Evolutionary conservation across 176 grass and related monocot species (phyloP).

Genomic region (Triticum monococcum): DNA sequence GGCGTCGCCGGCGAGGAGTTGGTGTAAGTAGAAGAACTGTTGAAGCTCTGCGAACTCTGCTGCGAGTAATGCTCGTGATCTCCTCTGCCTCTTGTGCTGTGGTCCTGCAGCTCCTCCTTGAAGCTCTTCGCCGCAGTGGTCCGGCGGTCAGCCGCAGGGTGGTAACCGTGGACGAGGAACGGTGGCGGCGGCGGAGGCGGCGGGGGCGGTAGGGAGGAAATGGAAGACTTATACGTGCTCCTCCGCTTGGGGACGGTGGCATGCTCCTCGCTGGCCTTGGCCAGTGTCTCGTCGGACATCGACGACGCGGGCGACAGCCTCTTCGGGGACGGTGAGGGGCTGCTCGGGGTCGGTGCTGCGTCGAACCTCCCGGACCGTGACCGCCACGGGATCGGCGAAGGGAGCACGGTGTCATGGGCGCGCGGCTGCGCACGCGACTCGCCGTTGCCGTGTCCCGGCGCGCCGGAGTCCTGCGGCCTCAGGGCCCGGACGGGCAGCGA

Average conservation of each 20-base stretch:
- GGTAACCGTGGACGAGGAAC: conserved; percentile 55
- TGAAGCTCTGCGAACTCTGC: neutral
- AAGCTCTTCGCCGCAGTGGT: conserved; percentile 47
- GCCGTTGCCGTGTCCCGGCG: neutral
- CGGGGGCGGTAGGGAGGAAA: conserved; percentile 35
- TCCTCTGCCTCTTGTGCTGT: conserved; percentile 47
- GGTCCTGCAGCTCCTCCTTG: conserved; percentile 76
- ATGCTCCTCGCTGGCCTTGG: conserved; percentile 51
- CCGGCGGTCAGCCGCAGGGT: conserved; percentile 47
- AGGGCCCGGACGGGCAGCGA: conserved; percentile 60
- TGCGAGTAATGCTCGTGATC: conserved; percentile 1
- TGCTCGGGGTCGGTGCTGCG: conserved; percentile 10
- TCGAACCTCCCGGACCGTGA: conserved; percentile 55
- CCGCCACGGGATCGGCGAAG: conserved; percentile 89
- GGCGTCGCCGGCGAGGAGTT: conserved; percentile 40
- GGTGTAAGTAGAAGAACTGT: conserved; percentile 24
- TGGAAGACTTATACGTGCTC: conserved; percentile 42
- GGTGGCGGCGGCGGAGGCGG: conserved; percentile 75
- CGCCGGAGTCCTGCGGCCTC: conserved; percentile 36
- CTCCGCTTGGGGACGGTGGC: conserved; percentile 30
- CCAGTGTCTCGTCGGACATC: conserved; percentile 39
- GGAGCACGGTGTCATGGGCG: conserved; percentile 48
- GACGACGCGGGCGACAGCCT: conserved; percentile 54
- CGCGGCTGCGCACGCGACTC: neutral
- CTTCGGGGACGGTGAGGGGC: conserved; percentile 30